Conservation (phyloP, 2,329 filamentous ascomycete species). For the Coleophoma cylindrospora region DNA sequence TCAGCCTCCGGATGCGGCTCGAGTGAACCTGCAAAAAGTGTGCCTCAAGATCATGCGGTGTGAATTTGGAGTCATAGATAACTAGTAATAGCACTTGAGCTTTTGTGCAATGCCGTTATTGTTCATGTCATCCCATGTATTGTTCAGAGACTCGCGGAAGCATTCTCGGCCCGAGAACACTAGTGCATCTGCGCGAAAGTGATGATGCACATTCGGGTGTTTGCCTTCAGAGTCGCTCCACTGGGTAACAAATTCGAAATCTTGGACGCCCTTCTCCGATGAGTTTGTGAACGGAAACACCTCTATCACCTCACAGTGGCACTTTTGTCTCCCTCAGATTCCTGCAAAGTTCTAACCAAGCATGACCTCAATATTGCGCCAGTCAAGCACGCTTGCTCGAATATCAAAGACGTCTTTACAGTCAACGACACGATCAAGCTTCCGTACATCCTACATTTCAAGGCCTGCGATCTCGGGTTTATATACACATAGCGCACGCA, state of each 20-base stretch:
- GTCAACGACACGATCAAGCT: slow-evolving; percentile 41
- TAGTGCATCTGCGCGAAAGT: no score
- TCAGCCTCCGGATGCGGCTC: no score
- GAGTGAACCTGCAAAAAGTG: no score
- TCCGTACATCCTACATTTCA: slow-evolving; percentile 33
- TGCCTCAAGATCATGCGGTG: no score
- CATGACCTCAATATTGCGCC: slow-evolving; percentile 65
- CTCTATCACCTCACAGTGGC: slow-evolving; percentile 10
- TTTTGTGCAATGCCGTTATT: no score
- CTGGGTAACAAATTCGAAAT: not conserved
- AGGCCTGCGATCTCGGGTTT: slow-evolving; percentile 31
- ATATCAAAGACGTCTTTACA: slow-evolving; percentile 53
- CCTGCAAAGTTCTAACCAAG: slow-evolving; percentile 26
- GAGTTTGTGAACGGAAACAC: slow-evolving; percentile 14
- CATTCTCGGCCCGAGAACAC: no score
- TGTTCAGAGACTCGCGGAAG: no score
- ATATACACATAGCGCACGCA: slow-evolving; percentile 18
- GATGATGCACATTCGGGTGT: not conserved
- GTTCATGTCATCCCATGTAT: no score
- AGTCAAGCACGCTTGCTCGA: slow-evolving; percentile 61
- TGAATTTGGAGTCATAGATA: no score
- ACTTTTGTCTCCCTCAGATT: slow-evolving; percentile 7
- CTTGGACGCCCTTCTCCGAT: slow-evolving; percentile 5
- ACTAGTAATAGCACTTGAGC: no score
- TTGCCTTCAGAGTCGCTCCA: slow-evolving; percentile 1